Evolutionary conservation across 495 filamentous ascomycete genomes (phyloP).

Genomic region (Daldinia concentrica): DNA sequence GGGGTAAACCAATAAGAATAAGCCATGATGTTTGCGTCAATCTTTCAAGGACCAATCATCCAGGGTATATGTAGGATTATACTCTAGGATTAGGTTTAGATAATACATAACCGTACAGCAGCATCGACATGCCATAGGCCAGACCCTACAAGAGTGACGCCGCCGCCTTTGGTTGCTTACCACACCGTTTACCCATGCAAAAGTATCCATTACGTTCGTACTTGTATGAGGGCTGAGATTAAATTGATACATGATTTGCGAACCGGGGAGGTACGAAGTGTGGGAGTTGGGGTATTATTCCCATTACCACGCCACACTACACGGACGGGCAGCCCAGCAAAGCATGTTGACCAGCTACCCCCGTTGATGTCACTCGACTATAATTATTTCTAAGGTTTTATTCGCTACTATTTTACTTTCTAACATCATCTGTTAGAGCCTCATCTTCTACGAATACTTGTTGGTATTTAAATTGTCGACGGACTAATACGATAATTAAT

Average conservation of each 20-base stretch:
- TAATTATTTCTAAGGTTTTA: conserved; percentile 7
- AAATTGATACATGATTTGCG: conserved; percentile 23
- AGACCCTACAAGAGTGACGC: conserved; percentile 24
- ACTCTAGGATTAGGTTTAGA: conserved; percentile 18
- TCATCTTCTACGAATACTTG: background rate
- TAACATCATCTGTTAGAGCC: background rate
- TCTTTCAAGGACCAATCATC: conserved; percentile 29
- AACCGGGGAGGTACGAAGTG: conserved; percentile 13
- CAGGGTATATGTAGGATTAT: conserved; percentile 16
- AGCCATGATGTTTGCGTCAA: conserved; percentile 26
- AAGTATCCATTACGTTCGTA: conserved; percentile 22
- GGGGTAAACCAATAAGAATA: conserved; percentile 39
- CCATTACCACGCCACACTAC: conserved; percentile 11
- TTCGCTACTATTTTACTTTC: background rate
- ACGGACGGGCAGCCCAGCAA: conserved; percentile 15
- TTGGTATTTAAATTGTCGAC: background rate
- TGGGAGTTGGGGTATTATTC: conserved; percentile 24
- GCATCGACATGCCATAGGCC: conserved; percentile 26
- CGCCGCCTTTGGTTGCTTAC: conserved; percentile 11
- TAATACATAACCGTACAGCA: conserved; percentile 7
- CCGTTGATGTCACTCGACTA: conserved; percentile 33
- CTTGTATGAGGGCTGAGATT: conserved; percentile 23
- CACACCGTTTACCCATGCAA: conserved; percentile 9
- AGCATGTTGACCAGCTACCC: conserved; percentile 18
- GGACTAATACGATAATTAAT: background rate